Conservation (phyloP, 306 rosid genomes). For the Citrullus mucosospermus region DNA sequence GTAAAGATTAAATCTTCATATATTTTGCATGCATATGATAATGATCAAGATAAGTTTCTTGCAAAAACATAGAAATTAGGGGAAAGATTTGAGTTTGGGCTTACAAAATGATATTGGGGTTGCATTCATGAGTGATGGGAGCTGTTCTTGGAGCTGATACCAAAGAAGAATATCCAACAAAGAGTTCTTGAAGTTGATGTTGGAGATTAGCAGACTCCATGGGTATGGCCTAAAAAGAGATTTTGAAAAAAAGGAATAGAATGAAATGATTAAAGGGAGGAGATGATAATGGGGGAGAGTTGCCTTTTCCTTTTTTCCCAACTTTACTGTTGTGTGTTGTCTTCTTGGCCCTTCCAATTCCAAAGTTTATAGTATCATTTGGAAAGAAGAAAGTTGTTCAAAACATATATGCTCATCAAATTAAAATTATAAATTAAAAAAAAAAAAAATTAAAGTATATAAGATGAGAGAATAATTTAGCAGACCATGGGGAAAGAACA, state of each 20-base stretch:
- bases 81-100: neutral
- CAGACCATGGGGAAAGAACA: neutral
- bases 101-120: constrained; percentile 23
- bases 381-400: neutral
- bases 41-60: neutral
- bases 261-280: neutral
- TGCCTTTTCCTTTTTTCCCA: neutral
- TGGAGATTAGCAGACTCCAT: constrained; percentile 31
- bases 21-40: neutral
- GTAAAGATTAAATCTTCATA: neutral
- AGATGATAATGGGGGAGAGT: neutral
- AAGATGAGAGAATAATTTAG: neutral
- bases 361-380: constrained; percentile 3
- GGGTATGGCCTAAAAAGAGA: neutral
- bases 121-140: constrained; percentile 9
- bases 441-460: neutral
- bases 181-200: constrained; percentile 23
- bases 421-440: neutral
- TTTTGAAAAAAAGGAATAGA: neutral
- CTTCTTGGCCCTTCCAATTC: neutral
- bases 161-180: constrained; percentile 11
- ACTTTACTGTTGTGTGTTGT: neutral
- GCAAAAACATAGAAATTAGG: neutral
- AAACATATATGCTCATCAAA: neutral
- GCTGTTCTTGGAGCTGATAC: constrained; percentile 1